Evolutionary conservation across 148 eudicot genomes (phyloP), one percentile per base, ranked within the genome.

Genomic region (Rheum nobile): DNA sequence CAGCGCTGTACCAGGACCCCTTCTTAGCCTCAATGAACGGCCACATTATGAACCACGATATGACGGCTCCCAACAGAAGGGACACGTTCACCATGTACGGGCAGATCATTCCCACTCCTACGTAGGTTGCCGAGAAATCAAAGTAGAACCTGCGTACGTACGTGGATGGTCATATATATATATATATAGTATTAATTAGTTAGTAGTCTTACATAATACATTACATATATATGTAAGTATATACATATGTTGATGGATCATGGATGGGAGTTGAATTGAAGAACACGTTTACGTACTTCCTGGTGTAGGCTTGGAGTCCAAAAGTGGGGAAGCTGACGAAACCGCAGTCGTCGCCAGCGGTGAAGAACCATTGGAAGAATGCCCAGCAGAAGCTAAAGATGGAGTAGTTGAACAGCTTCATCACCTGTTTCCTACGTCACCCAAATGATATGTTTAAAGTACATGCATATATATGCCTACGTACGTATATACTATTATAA

Each of bases 11-110:
- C 98, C 98, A 93, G 11, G 77, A 61, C 42, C 98, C 98, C 79
- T 83, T 86, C 74, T 52, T 79, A 22, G 81, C 38, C 50, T 75
- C 54, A 22, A 93, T 93, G 44, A 91, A 88, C 1, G 98, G 98
- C 98, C 98, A 91, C 97, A 93, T 93, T 71, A 93, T 54, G 72
- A 94, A 92, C 97, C 97, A 93, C 0, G 98, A 93, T 26, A 93
- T 79, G 67, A 93, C 82, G 32, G 89, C 88, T 85, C 97, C 97
- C n/a, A 93, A 46, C 13, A 93, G 89, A 77, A 93, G 57, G 8
- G 98, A 93, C 72, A 91, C 32, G 70, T 93, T 91, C 72, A 93
- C 80, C 46, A 91, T 75, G 78, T 91, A 84, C 0, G 98, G 98
- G 77, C 98, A 93, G 37, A 93, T 91, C 98, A 93, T 93, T 65